These are phyloP conservation scores for Colletotrichum higginsianum DNA, from an alignment of 2,329 filamentous ascomycete species.

Conservation along the genomic window DNA sequence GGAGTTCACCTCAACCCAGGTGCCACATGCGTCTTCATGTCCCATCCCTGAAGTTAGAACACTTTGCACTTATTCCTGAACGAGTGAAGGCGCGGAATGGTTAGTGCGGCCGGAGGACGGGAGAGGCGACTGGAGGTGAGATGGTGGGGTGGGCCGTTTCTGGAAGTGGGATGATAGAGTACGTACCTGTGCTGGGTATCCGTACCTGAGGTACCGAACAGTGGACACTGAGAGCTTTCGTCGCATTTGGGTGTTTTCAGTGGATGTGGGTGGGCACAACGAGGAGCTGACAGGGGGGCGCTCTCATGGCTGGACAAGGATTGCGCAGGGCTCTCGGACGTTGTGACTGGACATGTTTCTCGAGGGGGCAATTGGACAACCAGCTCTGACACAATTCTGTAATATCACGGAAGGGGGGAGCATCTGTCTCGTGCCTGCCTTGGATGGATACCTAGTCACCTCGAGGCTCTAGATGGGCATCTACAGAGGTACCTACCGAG, in stretches of 20 bases:
- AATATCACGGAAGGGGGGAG: background rate
- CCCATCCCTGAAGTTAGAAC: slow-evolving; percentile 17
- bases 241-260: slow-evolving; percentile 13
- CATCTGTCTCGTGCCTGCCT: background rate
- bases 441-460: too few species aligned
- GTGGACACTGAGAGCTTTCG: background rate
- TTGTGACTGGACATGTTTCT: slow-evolving; percentile 41
- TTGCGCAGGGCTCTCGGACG: slow-evolving; percentile 32
- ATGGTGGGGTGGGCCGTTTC: slow-evolving; percentile 20
- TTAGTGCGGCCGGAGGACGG: slow-evolving; percentile 23
- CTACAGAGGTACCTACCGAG: too few species aligned
- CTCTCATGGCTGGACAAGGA: slow-evolving; percentile 40
- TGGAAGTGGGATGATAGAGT: slow-evolving; percentile 2
- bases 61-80: background rate
- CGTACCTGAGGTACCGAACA: background rate
- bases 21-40: slow-evolving; percentile 29
- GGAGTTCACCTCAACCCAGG: slow-evolving; percentile 5
- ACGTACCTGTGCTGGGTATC: background rate
- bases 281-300: slow-evolving; percentile 23
- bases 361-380: slow-evolving; percentile 10
- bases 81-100: slow-evolving; percentile 22
- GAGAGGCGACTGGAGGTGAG: slow-evolving; percentile 37
- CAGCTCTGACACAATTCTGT: slow-evolving; percentile 8
- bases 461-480: too few species aligned
- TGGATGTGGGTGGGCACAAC: slow-evolving; percentile 34